phyloP scores from a whole-genome alignment of 2,329 filamentous ascomycete species.

The Arthrinium phaeospermum region DNA sequence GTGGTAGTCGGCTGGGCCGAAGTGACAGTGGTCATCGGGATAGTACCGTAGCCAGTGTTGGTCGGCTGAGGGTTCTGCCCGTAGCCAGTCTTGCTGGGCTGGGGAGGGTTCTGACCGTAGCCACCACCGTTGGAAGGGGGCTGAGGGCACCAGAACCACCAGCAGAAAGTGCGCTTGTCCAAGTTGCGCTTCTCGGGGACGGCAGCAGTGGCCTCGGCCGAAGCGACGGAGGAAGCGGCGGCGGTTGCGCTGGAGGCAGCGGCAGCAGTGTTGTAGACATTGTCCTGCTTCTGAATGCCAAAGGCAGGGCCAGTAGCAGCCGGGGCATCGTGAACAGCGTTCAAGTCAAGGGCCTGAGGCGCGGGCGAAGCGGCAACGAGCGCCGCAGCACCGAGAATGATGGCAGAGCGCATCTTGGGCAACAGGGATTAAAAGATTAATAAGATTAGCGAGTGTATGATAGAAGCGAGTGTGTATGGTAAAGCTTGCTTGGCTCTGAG shows the following conservation, averaged over 20 bases:
- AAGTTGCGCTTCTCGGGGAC: constrained; percentile 17
- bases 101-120: not conserved
- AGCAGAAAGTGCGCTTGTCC: constrained; percentile 20
- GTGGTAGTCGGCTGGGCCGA: not conserved
- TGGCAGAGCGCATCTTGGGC: constrained; percentile 15
- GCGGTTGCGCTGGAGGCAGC: constrained; percentile 20
- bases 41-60: not conserved
- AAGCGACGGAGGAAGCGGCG: constrained; percentile 18
- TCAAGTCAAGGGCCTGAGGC: constrained; percentile 20
- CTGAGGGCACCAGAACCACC: not conserved
- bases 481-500: not conserved
- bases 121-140: constrained; percentile 7
- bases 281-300: constrained; percentile 3
- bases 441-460: not conserved
- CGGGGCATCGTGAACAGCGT: constrained; percentile 21
- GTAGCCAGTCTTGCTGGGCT: not conserved
- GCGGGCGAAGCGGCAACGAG: constrained; percentile 22
- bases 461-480: not conserved
- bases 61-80: not conserved
- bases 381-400: constrained; percentile 23
- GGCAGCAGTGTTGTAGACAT: constrained; percentile 22
- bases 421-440: not conserved
- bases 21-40: not conserved
- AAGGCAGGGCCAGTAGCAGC: constrained; percentile 19
- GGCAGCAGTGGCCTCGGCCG: constrained; percentile 4